A percentile compares a stretch with the other conserved stretches of the same genome.
phyloP scores from a whole-genome alignment of 805 yeast species.

The Candida germanica region DNA sequence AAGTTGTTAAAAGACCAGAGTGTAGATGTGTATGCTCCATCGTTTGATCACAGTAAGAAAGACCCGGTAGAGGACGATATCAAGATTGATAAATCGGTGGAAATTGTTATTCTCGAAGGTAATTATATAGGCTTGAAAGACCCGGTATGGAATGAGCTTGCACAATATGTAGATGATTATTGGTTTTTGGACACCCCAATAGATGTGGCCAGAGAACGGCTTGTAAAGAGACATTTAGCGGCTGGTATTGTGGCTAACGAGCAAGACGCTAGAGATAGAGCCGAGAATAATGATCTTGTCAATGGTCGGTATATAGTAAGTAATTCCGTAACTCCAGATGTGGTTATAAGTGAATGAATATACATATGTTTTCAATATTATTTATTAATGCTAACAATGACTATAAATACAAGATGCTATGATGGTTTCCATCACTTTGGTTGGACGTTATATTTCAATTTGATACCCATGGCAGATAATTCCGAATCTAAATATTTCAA shows the following conservation, averaged over 20 bases:
- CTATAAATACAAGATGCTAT: conserved; percentile 10
- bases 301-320: conserved; percentile 51
- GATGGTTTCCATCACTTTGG: conserved; percentile 33
- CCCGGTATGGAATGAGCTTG: conserved; percentile 57
- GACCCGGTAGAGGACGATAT: conserved; percentile 67
- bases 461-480: conserved; percentile 96
- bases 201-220: conserved; percentile 49
- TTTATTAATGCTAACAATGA: conserved; percentile 9
- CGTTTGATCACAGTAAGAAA: conserved; percentile 69
- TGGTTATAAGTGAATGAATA: conserved; percentile 9
- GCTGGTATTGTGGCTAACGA: conserved; percentile 50
- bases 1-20: conserved; percentile 14
- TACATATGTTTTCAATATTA: background rate
- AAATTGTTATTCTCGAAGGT: conserved; percentile 73
- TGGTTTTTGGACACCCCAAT: conserved; percentile 53
- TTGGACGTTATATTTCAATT: conserved; percentile 82
- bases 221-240: conserved; percentile 61
- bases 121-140: conserved; percentile 60
- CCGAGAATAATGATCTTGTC: conserved; percentile 54
- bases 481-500: conserved; percentile 93
- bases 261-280: conserved; percentile 51
- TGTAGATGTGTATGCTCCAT: conserved; percentile 53
- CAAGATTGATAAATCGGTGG: conserved; percentile 40
- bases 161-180: conserved; percentile 36
- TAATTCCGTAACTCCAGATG: conserved; percentile 18